phyloP scores from a whole-genome alignment of 1,284 basidiomycete genomes.

The Salmacisia buchloeana region DNA sequence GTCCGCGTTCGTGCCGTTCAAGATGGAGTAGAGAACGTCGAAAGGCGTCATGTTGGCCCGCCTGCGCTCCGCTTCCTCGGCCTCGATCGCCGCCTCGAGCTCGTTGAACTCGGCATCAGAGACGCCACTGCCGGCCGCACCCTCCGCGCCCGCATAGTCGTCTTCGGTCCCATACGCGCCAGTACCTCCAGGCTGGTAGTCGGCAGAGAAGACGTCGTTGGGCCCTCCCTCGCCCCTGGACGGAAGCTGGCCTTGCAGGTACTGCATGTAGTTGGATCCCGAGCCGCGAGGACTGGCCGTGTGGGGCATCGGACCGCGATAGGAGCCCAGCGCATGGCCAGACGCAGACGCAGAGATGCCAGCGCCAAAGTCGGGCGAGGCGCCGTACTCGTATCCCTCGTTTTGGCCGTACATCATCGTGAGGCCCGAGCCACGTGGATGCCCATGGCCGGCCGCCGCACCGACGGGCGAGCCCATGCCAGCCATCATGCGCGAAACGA shows the following conservation, averaged over 20 bases:
- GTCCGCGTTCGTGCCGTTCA: slow-evolving; percentile 51
- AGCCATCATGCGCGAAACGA: slow-evolving; percentile 6
- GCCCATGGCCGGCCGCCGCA: background rate
- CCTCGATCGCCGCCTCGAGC: slow-evolving; percentile 48
- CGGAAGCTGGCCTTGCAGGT: background rate
- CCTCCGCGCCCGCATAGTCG: background rate
- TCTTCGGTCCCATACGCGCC: background rate
- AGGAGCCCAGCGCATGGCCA: no score
- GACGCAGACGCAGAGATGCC: background rate
- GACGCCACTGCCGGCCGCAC: slow-evolving; percentile 6
- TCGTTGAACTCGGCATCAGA: slow-evolving; percentile 11
- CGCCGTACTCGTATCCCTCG: background rate
- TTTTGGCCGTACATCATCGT: background rate
- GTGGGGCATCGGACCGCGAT: background rate
- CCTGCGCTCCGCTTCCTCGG: background rate
- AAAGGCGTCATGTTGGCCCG: slow-evolving; percentile 84
- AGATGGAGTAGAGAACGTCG: slow-evolving; percentile 87
- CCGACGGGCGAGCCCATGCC: background rate
- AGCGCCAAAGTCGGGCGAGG: background rate
- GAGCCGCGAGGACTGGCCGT: background rate
- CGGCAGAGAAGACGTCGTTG: background rate
- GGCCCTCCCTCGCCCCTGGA: background rate
- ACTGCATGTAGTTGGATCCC: background rate
- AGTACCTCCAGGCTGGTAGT: background rate
- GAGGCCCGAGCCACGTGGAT: background rate